Conservation (phyloP, 83 land plant species). For the Isoetes engelmannii region DNA sequence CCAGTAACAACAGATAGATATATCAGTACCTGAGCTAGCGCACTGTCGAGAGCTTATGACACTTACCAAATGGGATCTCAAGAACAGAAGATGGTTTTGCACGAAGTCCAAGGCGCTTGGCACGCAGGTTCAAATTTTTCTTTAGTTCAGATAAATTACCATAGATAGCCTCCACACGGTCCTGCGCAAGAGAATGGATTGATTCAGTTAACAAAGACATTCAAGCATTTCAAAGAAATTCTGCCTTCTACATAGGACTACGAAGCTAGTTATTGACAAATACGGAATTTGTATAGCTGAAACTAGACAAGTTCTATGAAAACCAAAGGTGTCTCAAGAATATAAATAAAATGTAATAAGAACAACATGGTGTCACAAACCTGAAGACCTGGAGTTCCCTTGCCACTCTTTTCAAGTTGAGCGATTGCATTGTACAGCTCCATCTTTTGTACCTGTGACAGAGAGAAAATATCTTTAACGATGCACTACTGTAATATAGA, state of each 20-base stretch:
- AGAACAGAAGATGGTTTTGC: constrained; percentile 51
- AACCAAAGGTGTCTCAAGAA: neutral
- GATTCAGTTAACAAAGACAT: neutral
- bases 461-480: neutral
- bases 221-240: neutral
- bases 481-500: neutral
- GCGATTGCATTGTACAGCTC: constrained; percentile 72
- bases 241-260: constrained; percentile 1
- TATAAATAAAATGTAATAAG: neutral
- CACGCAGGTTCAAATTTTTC: constrained; percentile 69
- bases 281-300: neutral
- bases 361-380: constrained; percentile 24
- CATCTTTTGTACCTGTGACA: constrained; percentile 63
- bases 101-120: constrained; percentile 66
- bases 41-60: neutral
- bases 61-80: constrained; percentile 87
- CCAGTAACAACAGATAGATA: neutral
- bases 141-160: constrained; percentile 65
- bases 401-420: constrained; percentile 69
- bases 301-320: neutral
- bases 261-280: neutral
- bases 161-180: constrained; percentile 58
- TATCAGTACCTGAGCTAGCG: neutral
- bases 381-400: constrained; percentile 55
- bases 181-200: constrained; percentile 27